Percentiles rank a stretch among this genome's conserved stretches.
Conservation (phyloP, 257 asterid genomes). For the Striga asiatica region DNA sequence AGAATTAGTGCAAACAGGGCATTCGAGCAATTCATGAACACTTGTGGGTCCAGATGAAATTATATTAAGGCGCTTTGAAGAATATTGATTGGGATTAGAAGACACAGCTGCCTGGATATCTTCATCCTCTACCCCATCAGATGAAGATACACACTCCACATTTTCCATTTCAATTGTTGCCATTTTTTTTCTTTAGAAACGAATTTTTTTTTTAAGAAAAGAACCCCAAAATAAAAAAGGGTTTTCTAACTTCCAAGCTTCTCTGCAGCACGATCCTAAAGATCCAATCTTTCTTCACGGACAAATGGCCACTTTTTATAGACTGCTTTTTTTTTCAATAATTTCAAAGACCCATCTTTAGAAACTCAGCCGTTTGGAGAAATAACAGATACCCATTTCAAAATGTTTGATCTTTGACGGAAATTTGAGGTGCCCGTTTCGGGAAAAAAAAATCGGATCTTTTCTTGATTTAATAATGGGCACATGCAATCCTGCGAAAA, state of each 20-base stretch:
- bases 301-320: background rate
- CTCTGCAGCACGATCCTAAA: conserved; percentile 9
- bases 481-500: conserved; percentile 9
- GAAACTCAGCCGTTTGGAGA: conserved; percentile 9
- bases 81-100: conserved; percentile 28
- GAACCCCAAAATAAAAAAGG: background rate
- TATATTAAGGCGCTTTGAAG: conserved; percentile 37
- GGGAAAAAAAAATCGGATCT: background rate
- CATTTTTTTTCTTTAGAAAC: conserved; percentile 14
- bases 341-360: conserved; percentile 20
- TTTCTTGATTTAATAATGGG: background rate
- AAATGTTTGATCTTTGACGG: conserved; percentile 12
- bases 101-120: conserved; percentile 46
- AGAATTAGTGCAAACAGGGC: conserved; percentile 88
- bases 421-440: conserved; percentile 22
- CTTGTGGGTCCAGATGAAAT: conserved; percentile 46
- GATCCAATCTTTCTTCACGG: conserved; percentile 9
- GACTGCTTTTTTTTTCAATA: background rate
- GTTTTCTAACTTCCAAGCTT: conserved; percentile 1
- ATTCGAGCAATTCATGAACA: conserved; percentile 82
- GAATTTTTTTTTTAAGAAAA: too few relatives aligned
- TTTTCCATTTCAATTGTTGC: conserved; percentile 51
- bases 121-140: conserved; percentile 71
- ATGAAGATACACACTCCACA: conserved; percentile 58
- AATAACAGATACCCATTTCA: conserved; percentile 14